Percentiles rank a stretch among this genome's conserved stretches.
Conservation (phyloP, 495 filamentous ascomycete species). For the Daldinia childiae region DNA sequence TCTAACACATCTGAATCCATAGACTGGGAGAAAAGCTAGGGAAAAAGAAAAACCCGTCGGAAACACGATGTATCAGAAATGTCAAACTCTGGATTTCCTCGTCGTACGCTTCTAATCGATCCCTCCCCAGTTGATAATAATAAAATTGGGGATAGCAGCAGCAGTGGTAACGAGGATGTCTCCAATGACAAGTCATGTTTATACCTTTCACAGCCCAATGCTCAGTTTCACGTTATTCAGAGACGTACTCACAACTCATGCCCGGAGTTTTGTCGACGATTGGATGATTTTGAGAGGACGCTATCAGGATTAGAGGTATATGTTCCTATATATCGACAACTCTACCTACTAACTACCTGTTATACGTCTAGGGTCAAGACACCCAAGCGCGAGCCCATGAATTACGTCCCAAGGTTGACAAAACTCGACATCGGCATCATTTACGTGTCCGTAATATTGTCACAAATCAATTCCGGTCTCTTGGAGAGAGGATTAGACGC, state of each 20-base stretch:
- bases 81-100: constrained; percentile 9
- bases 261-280: constrained; percentile 40
- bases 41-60: constrained; percentile 38
- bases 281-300: constrained; percentile 13
- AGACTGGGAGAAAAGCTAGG: constrained; percentile 38
- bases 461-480: constrained; percentile 47
- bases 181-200: constrained; percentile 20
- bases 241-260: constrained; percentile 33
- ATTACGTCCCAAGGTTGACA: constrained; percentile 28
- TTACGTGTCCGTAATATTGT: constrained; percentile 40
- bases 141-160: background rate
- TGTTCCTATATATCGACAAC: background rate
- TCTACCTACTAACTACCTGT: constrained; percentile 1
- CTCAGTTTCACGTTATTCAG: constrained; percentile 22
- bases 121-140: background rate
- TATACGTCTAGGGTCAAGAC: constrained; percentile 4
- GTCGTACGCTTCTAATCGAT: background rate
- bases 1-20: constrained; percentile 39
- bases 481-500: constrained; percentile 31
- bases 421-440: constrained; percentile 27
- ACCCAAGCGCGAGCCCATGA: constrained; percentile 13
- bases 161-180: constrained; percentile 5
- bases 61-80: constrained; percentile 42
- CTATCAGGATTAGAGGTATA: constrained; percentile 17
- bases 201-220: constrained; percentile 19